Evolutionary conservation across 345 rosid species (phyloP), one percentile per base, ranked within the genome.

Genomic region (Gossypium bickii): DNA sequence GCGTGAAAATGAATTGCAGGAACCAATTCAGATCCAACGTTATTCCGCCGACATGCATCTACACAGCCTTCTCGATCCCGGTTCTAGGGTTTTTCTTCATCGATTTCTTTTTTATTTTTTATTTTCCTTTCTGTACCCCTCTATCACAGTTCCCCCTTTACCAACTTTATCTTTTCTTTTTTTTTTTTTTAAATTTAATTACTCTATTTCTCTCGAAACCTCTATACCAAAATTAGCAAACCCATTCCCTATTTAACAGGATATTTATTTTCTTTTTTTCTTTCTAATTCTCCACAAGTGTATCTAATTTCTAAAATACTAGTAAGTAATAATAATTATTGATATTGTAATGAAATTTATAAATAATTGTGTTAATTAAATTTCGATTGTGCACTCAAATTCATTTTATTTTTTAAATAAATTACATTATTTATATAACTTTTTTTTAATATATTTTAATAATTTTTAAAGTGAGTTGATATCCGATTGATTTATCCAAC

Each of bases 1-100:
- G 71, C 27, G 94, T 84, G 29, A 88, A 76, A 44, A 95, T 70
- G 53, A 89, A 72, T 76, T 86, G 98, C 20, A 92, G 76, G 80
- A 89, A 81, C 93, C 89, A 87, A 81, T 90, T 86, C 45, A 86
- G 90, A 93, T 91, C 98, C 89, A 91, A 82, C 73, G 86, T 76
- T 70, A 88, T 81, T 56, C 87, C 82, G 58, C 85, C 86, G 83
- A 87, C 94, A 85, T 86, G 94, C 97, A 92, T 92, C 88, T 86
- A 88, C 86, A 72, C 87, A 47, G 74, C 77, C 53, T 57, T 34
- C 22, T 71, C 27, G 61, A 43, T 78, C 74, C 29, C 65, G 67
- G 61, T 72, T 53, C 69, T 73, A 74, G 71, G 77, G 77, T 74
- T 74, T 74, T 65, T 74, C 56, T 51, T 69, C 76, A 73, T 73